These are phyloP conservation scores for Capronia coronata DNA, from an alignment of 2,329 filamentous ascomycete species.

Conservation along the genomic window DNA sequence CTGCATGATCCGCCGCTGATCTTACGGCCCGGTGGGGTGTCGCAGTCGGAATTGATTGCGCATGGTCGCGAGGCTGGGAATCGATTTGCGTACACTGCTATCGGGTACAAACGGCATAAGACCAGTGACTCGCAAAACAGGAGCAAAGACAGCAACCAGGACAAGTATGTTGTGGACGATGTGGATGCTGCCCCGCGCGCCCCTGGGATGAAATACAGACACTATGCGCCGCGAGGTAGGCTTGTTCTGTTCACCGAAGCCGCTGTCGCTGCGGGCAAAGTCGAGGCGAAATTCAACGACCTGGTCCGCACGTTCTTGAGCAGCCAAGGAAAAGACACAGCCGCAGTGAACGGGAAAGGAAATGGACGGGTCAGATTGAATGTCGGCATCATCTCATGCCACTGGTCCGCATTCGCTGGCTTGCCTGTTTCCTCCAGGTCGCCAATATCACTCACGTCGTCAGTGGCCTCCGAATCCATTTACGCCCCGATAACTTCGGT, in stretches of 20 bases:
- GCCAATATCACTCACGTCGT: neutral
- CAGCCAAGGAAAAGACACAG: conserved; percentile 30
- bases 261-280: conserved; percentile 28
- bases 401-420: conserved; percentile 29
- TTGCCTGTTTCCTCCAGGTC: neutral
- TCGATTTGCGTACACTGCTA: conserved; percentile 66
- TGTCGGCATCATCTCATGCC: conserved; percentile 29
- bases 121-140: neutral
- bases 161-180: conserved; percentile 7
- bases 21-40: conserved; percentile 78
- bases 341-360: neutral
- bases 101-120: conserved; percentile 58
- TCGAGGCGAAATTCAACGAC: conserved; percentile 17
- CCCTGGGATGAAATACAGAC: conserved; percentile 98
- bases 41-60: conserved; percentile 52
- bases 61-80: conserved; percentile 66
- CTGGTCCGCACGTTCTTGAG: conserved; percentile 27
- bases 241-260: conserved; percentile 63
- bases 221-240: conserved; percentile 85
- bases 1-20: conserved; percentile 73
- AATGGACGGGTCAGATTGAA: conserved; percentile 34
- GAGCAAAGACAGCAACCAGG: neutral
- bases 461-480: neutral
- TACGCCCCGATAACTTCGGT: conserved; percentile 9
- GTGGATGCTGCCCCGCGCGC: conserved; percentile 58